phyloP scores from a whole-genome alignment of 2,329 filamentous ascomycete genomes.

The Claviceps cyperi region DNA sequence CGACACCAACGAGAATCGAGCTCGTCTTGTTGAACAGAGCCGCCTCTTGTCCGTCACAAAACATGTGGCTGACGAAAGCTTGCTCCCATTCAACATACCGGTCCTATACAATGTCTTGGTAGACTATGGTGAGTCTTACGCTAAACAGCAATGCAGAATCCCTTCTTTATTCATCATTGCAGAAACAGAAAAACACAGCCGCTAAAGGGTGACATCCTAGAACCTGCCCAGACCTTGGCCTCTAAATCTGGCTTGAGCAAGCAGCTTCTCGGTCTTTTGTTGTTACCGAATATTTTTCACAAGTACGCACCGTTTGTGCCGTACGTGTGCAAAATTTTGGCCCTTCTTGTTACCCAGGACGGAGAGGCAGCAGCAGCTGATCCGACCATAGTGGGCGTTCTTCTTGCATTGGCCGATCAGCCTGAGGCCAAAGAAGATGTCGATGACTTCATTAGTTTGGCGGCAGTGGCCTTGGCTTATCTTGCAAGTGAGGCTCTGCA shows the following conservation, averaged over 20 bases:
- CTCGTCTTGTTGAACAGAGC: constrained; percentile 34
- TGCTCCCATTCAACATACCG: constrained; percentile 39
- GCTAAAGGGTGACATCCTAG: constrained; percentile 18
- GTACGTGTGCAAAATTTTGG: constrained; percentile 42
- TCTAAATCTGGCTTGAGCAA: constrained; percentile 36
- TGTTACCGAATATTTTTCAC: constrained; percentile 25
- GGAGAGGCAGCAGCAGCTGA: constrained; percentile 30
- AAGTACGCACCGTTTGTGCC: constrained; percentile 29
- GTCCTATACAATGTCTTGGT: constrained; percentile 49
- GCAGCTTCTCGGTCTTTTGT: constrained; percentile 34
- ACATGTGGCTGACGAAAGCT: constrained; percentile 30
- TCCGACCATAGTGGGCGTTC: constrained; percentile 29
- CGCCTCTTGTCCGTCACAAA: constrained; percentile 32
- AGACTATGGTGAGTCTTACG: constrained; percentile 40
- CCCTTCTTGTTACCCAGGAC: constrained; percentile 38
- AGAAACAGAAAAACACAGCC: background rate
- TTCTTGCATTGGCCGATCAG: constrained; percentile 34
- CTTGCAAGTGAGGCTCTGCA: constrained; percentile 40
- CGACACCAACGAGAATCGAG: constrained; percentile 48
- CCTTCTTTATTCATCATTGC: too few relatives aligned
- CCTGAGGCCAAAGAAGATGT: constrained; percentile 28
- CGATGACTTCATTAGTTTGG: constrained; percentile 39
- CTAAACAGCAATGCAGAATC: too few relatives aligned
- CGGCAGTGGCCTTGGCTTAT: constrained; percentile 39
- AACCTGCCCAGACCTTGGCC: constrained; percentile 41